Base-by-base conservation (phyloP, 768 basidiomycete species). In the Russula compacta region DNA sequence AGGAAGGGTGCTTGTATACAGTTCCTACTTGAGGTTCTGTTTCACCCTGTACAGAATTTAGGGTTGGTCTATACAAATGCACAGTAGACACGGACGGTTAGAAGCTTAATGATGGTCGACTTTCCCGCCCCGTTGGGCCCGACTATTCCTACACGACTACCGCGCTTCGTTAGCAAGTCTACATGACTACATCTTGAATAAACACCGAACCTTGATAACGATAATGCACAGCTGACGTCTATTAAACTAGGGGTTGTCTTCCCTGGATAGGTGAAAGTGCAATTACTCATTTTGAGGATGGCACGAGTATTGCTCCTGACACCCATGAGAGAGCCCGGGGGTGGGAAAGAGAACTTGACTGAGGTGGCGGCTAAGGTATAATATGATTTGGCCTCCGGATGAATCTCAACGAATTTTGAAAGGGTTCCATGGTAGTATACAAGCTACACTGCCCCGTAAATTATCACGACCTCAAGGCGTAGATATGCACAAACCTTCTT, bases 81-180 rank as follows among this genome's bases (percentile, higher is more conserved):
- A 29, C 29, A 40, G 43, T 21, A 15, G 49, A 42, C 24, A 74
- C 81, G 58, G 70, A 87, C 88, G 40, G 94, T 95, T 64, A 98
- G 74, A 50, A 98, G 80, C 75, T 98, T 98, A 78, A 98, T 89
- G 65, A 98, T 77, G 21, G 95, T 98, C 54, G 92, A 95, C 75
- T 97, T 98, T 60, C 95, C 95, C 58, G 95, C 94, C 70, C 94
- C 92, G 75, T 95, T 95, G 32, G 93, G 92, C 8, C 94, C 92
- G 62, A 93, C 75, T 62, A 95, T 86, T 62, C 93, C 93, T 56
- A 95, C 92, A 65, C 93, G 92, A 72, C 92, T 93, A 59, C 52
- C 53, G 8, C 62, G 58, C 60, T 63, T 62, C 58, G 65, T 66
- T 62, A 69, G 59, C 56, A 56, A 40, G 19, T 56, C 66, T 65